Percentiles rank a stretch among this genome's conserved stretches.
Evolutionary conservation across 768 basidiomycete species (phyloP).

Genomic region (Lactifluus volemus): DNA sequence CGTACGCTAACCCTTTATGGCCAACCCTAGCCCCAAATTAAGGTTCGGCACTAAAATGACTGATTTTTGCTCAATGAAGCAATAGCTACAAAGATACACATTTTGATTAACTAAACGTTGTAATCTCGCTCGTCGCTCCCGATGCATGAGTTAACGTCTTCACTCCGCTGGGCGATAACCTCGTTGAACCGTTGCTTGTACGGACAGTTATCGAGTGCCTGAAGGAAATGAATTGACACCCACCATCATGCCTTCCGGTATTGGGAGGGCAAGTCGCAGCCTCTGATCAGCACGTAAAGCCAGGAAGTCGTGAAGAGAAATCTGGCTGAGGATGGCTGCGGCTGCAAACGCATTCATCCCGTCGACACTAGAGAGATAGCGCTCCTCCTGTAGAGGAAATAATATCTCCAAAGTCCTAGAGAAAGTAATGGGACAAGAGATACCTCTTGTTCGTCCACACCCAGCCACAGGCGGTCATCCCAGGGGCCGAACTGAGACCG

Average conservation of each 20-base stretch:
- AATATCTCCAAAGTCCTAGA: not conserved
- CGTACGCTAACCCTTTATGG: not conserved
- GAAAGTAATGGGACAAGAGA: not conserved
- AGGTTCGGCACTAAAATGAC: not conserved
- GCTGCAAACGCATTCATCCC: conserved; percentile 70
- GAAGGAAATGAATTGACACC: not conserved
- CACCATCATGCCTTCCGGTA: conserved; percentile 15
- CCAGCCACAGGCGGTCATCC: conserved; percentile 56
- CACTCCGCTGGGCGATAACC: conserved; percentile 9
- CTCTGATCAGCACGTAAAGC: conserved; percentile 17
- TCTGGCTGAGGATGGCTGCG: conserved; percentile 50
- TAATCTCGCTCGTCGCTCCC: conserved; percentile 36
- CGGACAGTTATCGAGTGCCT: not conserved
- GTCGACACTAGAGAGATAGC: conserved; percentile 41
- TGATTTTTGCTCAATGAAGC: not conserved
- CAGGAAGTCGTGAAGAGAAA: conserved; percentile 47
- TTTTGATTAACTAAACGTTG: not conserved
- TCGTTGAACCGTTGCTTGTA: conserved; percentile 15
- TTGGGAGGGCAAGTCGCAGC: conserved; percentile 3
- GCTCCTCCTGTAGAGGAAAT: conserved; percentile 43
- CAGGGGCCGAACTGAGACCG: conserved; percentile 33
- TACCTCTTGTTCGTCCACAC: conserved; percentile 40
- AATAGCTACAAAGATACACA: not conserved
- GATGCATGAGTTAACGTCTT: not conserved
- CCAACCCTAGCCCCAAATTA: conserved; percentile 1